Evolutionary conservation across 495 filamentous ascomycete genomes (phyloP), one percentile per base, ranked within the genome.

Genomic region (Podospora appendiculata): DNA sequence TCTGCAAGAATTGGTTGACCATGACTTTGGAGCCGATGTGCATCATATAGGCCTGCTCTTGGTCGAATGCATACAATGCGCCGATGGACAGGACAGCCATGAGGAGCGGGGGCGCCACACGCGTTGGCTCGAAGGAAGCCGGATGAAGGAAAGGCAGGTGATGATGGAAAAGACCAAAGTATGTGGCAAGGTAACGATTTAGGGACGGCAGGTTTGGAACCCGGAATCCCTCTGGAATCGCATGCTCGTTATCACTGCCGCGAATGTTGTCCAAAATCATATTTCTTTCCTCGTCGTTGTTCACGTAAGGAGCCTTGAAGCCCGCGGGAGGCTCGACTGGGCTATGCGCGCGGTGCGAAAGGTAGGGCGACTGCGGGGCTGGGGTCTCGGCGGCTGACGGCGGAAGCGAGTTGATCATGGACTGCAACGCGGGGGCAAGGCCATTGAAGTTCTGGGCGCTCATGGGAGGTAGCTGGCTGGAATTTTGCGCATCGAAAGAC

Each of bases 1-100:
- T 92, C 70, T 95, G 91, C 57, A 98, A 68, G 69, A 96, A 97
- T 67, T 96, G 90, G 69, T 89, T 95, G 61, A 96, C 89, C 33
- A 98, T 77, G 43, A 96, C 86, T 74, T 96, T 97, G 40, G 94
- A 95, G 8, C 92, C 94, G 51, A 96, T 92, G 71, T 98, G 93
- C n/a, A 95, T 82, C 76, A 92, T 86, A 65, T 95, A 84, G 11
- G 94, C 94, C 62, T 94, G 86, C 58, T 96, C 93, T 62, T 94
- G 88, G 65, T 97, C 90, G 63, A 98, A 97, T 9, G 91, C 89
- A 70, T 98, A 98, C 50, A 98, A 74, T 11, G 93, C 91, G 58
- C 93, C 93, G 57, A 98, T 96, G 7, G 94, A 97, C 52, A 97
- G 76, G 8, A 96, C 90, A 8, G 92, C 89, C 32, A 97, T 81